These are phyloP conservation scores for Pseudogymnoascus sp. DNA, from an alignment of 2,329 filamentous ascomycete genomes.

Conservation along the genomic window DNA sequence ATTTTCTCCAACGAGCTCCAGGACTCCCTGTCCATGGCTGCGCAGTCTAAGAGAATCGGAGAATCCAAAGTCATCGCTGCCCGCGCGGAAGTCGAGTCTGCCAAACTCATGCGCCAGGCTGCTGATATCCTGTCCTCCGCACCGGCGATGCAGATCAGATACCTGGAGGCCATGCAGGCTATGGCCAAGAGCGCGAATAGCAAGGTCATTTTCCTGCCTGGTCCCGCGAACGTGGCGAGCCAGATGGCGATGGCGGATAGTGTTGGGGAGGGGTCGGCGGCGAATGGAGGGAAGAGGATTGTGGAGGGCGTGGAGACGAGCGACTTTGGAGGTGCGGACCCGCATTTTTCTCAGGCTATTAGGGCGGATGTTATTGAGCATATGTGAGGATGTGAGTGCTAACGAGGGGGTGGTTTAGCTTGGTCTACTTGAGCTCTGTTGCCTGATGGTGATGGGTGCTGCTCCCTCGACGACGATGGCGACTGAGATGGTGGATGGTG, in stretches of 20 bases:
- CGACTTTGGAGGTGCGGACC: constrained; percentile 47
- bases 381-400: constrained; percentile 48
- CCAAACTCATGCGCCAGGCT: constrained; percentile 87
- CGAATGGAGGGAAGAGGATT: constrained; percentile 34
- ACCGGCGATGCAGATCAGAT: constrained; percentile 96
- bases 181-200: constrained; percentile 92
- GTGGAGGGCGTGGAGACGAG: constrained; percentile 28
- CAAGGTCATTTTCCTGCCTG: constrained; percentile 80
- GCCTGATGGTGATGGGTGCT: background rate
- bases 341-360: constrained; percentile 69
- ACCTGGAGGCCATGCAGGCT: constrained; percentile 96
- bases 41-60: constrained; percentile 95
- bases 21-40: constrained; percentile 94
- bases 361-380: constrained; percentile 78
- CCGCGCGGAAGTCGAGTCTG: constrained; percentile 91
- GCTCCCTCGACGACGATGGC: background rate
- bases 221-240: constrained; percentile 52
- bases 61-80: constrained; percentile 98
- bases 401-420: constrained; percentile 7
- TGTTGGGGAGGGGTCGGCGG: constrained; percentile 48
- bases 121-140: constrained; percentile 88
- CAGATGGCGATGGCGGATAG: constrained; percentile 42
- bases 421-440: constrained; percentile 7
- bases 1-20: constrained; percentile 94
- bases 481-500: background rate